These are phyloP conservation scores for Blastomyces silverae DNA, from an alignment of 2,329 filamentous ascomycete genomes.

Conservation along the genomic window DNA sequence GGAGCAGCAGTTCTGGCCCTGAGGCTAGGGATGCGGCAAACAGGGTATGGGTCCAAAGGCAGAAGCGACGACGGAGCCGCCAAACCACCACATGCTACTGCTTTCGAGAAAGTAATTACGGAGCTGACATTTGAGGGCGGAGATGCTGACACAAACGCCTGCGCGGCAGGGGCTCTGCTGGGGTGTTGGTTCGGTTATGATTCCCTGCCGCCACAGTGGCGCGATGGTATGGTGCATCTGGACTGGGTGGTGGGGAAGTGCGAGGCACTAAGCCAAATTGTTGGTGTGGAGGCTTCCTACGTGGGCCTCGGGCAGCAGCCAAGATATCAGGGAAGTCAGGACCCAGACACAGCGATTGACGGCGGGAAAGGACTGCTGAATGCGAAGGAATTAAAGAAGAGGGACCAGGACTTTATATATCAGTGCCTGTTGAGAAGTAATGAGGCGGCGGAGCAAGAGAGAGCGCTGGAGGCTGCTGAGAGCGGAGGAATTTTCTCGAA, in stretches of 20 bases:
- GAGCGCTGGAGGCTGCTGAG: conserved; percentile 12
- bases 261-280: conserved; percentile 15
- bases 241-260: conserved; percentile 20
- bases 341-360: conserved; percentile 19
- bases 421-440: conserved; percentile 16
- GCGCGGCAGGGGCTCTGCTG: conserved; percentile 47
- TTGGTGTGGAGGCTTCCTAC: conserved; percentile 1
- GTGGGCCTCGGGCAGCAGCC: background rate
- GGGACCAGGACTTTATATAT: conserved; percentile 19
- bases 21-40: conserved; percentile 40
- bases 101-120: conserved; percentile 46
- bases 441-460: conserved; percentile 17
- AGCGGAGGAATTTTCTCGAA: conserved; percentile 14
- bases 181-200: conserved; percentile 46
- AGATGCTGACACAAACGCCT: conserved; percentile 51
- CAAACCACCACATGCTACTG: background rate
- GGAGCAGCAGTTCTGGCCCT: conserved; percentile 45
- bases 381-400: conserved; percentile 16
- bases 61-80: conserved; percentile 19
- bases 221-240: conserved; percentile 38
- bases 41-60: conserved; percentile 15
- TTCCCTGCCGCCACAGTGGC: conserved; percentile 46
- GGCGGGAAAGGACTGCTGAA: conserved; percentile 20
- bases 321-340: conserved; percentile 17
- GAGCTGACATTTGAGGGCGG: conserved; percentile 48